Percentiles rank a stretch among this genome's conserved stretches.
Evolutionary conservation across 2,329 filamentous ascomycete genomes (phyloP).

Genomic region (Pseudogymnoascus sp.): DNA sequence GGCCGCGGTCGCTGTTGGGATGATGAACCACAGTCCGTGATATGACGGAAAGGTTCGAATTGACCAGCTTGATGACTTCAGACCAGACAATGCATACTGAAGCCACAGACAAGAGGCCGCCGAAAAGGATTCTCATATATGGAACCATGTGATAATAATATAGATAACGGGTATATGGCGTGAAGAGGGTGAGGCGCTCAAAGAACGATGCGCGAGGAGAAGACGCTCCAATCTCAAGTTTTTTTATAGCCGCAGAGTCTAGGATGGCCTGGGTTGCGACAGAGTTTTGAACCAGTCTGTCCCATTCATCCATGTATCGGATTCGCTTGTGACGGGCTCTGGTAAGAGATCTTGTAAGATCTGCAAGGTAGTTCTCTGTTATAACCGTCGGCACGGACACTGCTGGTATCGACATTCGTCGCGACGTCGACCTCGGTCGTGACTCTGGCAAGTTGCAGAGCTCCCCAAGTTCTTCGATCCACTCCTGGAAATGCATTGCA

Average conservation of each 20-base stretch:
- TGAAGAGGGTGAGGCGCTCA: constrained; percentile 56
- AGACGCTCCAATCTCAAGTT: constrained; percentile 63
- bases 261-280: constrained; percentile 72
- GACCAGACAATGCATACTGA: constrained; percentile 88
- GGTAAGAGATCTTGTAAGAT: constrained; percentile 74
- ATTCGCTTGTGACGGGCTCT: constrained; percentile 77
- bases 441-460: constrained; percentile 62
- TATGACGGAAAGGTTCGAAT: constrained; percentile 67
- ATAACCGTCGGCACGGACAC: constrained; percentile 68
- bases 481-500: constrained; percentile 71
- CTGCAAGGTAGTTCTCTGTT: constrained; percentile 87
- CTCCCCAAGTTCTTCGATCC: constrained; percentile 92
- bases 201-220: constrained; percentile 49
- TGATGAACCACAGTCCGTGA: constrained; percentile 50
- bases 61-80: constrained; percentile 78
- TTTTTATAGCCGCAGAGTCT: constrained; percentile 73
- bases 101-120: constrained; percentile 62
- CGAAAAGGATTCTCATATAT: constrained; percentile 54
- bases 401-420: constrained; percentile 36
- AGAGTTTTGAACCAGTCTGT: constrained; percentile 66
- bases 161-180: constrained; percentile 74
- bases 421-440: constrained; percentile 37
- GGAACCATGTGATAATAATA: constrained; percentile 70
- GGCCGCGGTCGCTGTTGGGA: constrained; percentile 59
- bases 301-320: constrained; percentile 82